Evolutionary conservation across 306 rosid species (phyloP), one percentile per base, ranked within the genome.

Genomic region (Acacia melanoxylon): DNA sequence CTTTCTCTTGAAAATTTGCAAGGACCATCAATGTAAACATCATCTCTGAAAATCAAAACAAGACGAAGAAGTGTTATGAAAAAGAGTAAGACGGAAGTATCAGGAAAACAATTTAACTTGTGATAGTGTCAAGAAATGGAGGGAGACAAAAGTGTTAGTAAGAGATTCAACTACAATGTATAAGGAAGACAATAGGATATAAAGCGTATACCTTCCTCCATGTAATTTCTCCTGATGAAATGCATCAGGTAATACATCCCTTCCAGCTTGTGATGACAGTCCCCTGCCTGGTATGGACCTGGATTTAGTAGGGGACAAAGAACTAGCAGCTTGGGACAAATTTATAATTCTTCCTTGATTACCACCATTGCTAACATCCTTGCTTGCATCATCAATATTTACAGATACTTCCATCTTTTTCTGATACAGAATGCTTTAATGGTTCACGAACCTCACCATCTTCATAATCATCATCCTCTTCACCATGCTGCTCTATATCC

Each of bases 401-500:
- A 80, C 71, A 78, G 87, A 88, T 31, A 66, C 85, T 81, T 91
- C 90, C 58, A 82, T 80, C 68, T 81, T 83, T 91, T 42, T 86
- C 89, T 20, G 48, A 87, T 52, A 83, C 83, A 51, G 88, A 75
- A 49, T 74, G 81, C 82, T 78, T 81, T 68, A 88, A 74, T 1
- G 91, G 88, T 69, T 89, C 99, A 35, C 97, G 87, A 75, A 95
- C 91, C 89, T 95, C 94, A 29, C 97, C 99, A 69, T 95, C 99
- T 86, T 92, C 98, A 78, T 85, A 93, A 81, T 93, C 98, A 71
- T 93, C 98, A 74, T 91, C 94, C 48, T 68, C 74, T 52, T 82
- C 89, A 82, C 52, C 84, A 52, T 82, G 88, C 40, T 58, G 83
- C 78, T 85, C 86, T 35, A 83, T 78, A 78, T 84, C 90, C 77